phyloP scores from a whole-genome alignment of 2,329 filamentous ascomycete species.

The Aspergillus sp. region DNA sequence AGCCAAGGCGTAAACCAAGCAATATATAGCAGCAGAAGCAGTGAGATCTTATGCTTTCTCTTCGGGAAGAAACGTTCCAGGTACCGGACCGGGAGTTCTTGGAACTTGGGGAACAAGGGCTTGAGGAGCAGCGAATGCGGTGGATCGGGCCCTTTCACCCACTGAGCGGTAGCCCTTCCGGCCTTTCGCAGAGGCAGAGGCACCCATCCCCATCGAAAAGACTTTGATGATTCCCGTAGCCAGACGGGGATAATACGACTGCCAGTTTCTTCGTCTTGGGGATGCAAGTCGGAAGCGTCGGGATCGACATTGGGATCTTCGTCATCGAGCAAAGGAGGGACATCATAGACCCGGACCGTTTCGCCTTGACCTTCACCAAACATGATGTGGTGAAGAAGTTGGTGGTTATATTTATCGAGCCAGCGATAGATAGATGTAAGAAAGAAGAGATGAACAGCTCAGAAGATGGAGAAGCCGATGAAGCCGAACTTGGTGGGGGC shows the following conservation, averaged over 20 bases:
- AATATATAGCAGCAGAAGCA: conserved; percentile 40
- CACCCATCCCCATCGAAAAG: conserved; percentile 45
- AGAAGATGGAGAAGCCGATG: neutral
- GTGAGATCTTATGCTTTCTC: conserved; percentile 38
- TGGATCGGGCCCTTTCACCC: conserved; percentile 46
- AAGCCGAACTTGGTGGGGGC: too few relatives aligned
- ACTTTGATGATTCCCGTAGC: conserved; percentile 44
- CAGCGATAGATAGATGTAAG: conserved; percentile 3
- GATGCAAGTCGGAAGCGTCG: conserved; percentile 29
- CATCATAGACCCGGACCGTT: conserved; percentile 23
- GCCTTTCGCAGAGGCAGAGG: conserved; percentile 42
- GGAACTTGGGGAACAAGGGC: conserved; percentile 42
- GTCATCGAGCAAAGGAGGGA: conserved; percentile 29
- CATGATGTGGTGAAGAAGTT: conserved; percentile 14
- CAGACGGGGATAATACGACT: conserved; percentile 37
- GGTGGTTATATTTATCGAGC: conserved; percentile 2
- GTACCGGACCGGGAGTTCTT: conserved; percentile 41
- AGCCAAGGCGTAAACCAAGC: conserved; percentile 46
- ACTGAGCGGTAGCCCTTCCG: conserved; percentile 37
- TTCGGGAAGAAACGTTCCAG: conserved; percentile 43
- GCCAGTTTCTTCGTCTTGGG: conserved; percentile 23
- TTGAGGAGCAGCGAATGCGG: conserved; percentile 42
- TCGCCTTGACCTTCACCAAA: conserved; percentile 26
- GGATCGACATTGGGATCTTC: conserved; percentile 29
- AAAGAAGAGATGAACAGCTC: neutral